Evolutionary conservation across 148 eudicot species (phyloP).

Genomic region (Agrostemma githago): DNA sequence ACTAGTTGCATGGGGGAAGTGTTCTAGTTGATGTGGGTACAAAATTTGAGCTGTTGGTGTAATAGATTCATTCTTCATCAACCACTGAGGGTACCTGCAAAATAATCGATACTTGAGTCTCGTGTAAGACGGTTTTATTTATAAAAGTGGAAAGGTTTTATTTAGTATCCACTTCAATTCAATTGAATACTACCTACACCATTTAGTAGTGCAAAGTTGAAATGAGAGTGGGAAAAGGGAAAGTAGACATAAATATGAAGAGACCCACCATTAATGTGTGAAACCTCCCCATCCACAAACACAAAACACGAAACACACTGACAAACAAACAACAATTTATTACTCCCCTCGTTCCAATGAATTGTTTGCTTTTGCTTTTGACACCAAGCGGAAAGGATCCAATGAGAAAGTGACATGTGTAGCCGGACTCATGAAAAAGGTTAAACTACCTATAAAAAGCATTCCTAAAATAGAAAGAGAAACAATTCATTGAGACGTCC

Average conservation of each 20-base stretch:
- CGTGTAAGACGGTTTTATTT: not conserved
- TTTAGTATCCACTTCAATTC: conserved; percentile 7
- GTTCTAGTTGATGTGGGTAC: conserved; percentile 32
- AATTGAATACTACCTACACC: conserved; percentile 17
- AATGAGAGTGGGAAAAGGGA: conserved; percentile 20
- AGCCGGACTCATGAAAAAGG: too few relatives aligned
- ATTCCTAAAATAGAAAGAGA: too few relatives aligned
- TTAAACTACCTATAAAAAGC: too few relatives aligned
- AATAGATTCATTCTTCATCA: conserved; percentile 46
- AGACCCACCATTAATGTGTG: conserved; percentile 11
- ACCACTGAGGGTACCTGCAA: conserved; percentile 55
- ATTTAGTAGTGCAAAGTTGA: conserved; percentile 17
- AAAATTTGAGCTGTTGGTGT: conserved; percentile 24
- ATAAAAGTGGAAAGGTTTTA: not conserved
- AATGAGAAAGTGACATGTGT: too few relatives aligned
- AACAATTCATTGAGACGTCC: too few relatives aligned
- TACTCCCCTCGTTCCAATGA: too few relatives aligned
- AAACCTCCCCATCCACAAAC: conserved; percentile 10
- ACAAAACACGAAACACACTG: conserved; percentile 4
- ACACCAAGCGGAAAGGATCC: too few relatives aligned
- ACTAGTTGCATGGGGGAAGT: not conserved
- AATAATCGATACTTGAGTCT: not conserved
- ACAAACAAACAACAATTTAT: conserved; percentile 2
- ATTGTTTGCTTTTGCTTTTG: too few relatives aligned
- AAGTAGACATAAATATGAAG: conserved; percentile 15